Percentiles rank a stretch among this genome's conserved stretches.
These are phyloP conservation scores for Elasticomyces elasticus DNA, from an alignment of 495 filamentous ascomycete species.

Conservation along the genomic window DNA sequence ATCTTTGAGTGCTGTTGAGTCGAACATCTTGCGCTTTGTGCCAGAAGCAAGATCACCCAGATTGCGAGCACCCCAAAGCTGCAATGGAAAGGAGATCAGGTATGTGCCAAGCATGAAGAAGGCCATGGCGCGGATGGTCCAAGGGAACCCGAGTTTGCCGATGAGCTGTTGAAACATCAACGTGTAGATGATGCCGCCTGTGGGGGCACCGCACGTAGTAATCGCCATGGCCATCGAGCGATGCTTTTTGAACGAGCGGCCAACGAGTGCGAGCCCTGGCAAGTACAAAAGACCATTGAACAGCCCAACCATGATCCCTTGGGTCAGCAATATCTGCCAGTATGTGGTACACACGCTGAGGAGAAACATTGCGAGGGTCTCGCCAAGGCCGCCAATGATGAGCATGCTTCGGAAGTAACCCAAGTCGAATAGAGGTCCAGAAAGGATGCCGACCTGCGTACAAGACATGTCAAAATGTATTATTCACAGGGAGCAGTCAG, in stretches of 20 bases:
- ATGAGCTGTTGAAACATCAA: slow-evolving; percentile 64
- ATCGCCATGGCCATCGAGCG: slow-evolving; percentile 61
- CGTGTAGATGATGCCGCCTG: slow-evolving; percentile 72
- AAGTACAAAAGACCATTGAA: slow-evolving; percentile 49
- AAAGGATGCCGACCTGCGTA: slow-evolving; percentile 44
- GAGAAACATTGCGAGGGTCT: slow-evolving; percentile 61
- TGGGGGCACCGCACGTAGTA: slow-evolving; percentile 57
- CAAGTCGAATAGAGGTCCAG: slow-evolving; percentile 47
- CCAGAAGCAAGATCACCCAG: slow-evolving; percentile 21
- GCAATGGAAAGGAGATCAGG: slow-evolving; percentile 41
- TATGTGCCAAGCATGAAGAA: slow-evolving; percentile 51
- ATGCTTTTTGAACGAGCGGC: slow-evolving; percentile 46
- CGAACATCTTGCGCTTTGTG: slow-evolving; percentile 23
- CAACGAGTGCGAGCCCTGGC: background rate
- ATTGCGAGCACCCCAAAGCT: slow-evolving; percentile 16
- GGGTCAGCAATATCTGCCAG: slow-evolving; percentile 75
- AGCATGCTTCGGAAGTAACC: slow-evolving; percentile 54
- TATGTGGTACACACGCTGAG: slow-evolving; percentile 55
- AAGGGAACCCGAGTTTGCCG: slow-evolving; percentile 61
- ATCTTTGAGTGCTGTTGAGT: slow-evolving; percentile 26
- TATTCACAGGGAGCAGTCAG: too few relatives aligned
- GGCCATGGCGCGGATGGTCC: slow-evolving; percentile 66
- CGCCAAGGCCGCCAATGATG: slow-evolving; percentile 45
- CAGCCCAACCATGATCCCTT: slow-evolving; percentile 67
- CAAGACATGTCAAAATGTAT: too few relatives aligned